phyloP scores from a whole-genome alignment of 495 filamentous ascomycete species.

The Xylaria intraflava region DNA sequence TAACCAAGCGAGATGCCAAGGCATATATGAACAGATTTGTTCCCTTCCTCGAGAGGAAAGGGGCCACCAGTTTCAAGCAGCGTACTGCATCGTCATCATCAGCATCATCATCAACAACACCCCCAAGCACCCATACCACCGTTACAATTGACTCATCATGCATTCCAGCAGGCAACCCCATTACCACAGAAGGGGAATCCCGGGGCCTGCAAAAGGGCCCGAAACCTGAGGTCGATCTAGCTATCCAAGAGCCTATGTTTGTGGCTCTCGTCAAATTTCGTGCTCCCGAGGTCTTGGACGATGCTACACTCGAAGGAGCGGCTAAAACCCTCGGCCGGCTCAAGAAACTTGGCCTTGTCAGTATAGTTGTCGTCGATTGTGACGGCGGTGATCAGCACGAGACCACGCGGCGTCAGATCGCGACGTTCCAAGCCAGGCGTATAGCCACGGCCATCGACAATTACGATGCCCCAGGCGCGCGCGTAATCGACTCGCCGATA shows the following conservation, averaged over 20 bases:
- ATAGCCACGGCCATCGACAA: constrained; percentile 65
- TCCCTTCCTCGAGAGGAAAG: constrained; percentile 38
- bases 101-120: constrained; percentile 27
- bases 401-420: constrained; percentile 21
- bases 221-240: constrained; percentile 41
- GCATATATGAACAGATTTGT: constrained; percentile 78
- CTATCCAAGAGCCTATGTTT: constrained; percentile 53
- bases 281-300: constrained; percentile 59
- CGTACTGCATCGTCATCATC: no score
- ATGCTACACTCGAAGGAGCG: constrained; percentile 63
- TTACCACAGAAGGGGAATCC: constrained; percentile 12
- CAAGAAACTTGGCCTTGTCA: constrained; percentile 67
- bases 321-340: constrained; percentile 80
- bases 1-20: constrained; percentile 85
- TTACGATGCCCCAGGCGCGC: constrained; percentile 57
- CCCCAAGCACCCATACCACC: constrained; percentile 2
- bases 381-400: constrained; percentile 29
- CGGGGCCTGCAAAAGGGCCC: constrained; percentile 30
- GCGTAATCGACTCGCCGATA: constrained; percentile 62
- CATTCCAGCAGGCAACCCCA: neutral
- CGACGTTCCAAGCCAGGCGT: constrained; percentile 63
- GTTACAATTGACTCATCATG: neutral
- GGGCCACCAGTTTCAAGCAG: constrained; percentile 27
- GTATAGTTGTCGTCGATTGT: constrained; percentile 76
- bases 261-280: constrained; percentile 82